A percentile compares a stretch with the other conserved stretches of the same genome.
Conservation (phyloP, 208 protist species). For the Endotrypanum monterogeii region DNA sequence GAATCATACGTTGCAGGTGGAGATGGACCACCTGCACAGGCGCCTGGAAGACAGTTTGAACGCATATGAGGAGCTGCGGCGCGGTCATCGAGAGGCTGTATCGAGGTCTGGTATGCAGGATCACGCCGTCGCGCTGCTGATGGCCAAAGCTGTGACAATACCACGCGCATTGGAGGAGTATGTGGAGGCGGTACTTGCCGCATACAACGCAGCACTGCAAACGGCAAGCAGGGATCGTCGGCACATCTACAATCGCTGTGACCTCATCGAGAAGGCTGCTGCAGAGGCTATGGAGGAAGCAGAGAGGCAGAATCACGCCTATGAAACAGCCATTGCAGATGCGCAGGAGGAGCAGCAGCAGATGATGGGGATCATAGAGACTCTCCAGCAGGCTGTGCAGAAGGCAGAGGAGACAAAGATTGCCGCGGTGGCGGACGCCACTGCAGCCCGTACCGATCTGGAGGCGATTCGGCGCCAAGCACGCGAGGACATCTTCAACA, state of each 20-base stretch:
- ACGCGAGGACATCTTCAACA: constrained; percentile 50
- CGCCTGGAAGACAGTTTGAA: constrained; percentile 36
- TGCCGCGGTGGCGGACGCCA: constrained; percentile 34
- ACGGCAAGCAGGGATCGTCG: constrained; percentile 35
- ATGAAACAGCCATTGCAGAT: constrained; percentile 47
- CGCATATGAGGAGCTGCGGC: constrained; percentile 49
- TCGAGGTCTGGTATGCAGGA: constrained; percentile 16
- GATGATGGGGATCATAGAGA: constrained; percentile 44
- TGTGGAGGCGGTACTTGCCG: constrained; percentile 22
- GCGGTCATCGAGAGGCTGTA: constrained; percentile 15
- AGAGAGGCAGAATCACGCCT: constrained; percentile 54
- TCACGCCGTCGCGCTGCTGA: constrained; percentile 45
- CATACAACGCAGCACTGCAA: constrained; percentile 38
- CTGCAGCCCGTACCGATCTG: constrained; percentile 34
- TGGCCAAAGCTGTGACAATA: constrained; percentile 60
- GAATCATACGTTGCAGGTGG: constrained; percentile 42
- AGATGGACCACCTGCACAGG: constrained; percentile 51
- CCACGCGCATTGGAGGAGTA: constrained; percentile 42
- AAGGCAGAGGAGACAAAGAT: constrained; percentile 27
- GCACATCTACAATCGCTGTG: constrained; percentile 44
- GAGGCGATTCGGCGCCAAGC: constrained; percentile 25
- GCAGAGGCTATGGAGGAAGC: constrained; percentile 62
- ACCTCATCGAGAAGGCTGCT: constrained; percentile 55
- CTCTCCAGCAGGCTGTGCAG: constrained; percentile 34
- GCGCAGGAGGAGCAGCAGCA: constrained; percentile 65